Evolutionary conservation across 2,329 filamentous ascomycete genomes (phyloP), one percentile per base, ranked within the genome.

Genomic region (Dendryphion nanum): DNA sequence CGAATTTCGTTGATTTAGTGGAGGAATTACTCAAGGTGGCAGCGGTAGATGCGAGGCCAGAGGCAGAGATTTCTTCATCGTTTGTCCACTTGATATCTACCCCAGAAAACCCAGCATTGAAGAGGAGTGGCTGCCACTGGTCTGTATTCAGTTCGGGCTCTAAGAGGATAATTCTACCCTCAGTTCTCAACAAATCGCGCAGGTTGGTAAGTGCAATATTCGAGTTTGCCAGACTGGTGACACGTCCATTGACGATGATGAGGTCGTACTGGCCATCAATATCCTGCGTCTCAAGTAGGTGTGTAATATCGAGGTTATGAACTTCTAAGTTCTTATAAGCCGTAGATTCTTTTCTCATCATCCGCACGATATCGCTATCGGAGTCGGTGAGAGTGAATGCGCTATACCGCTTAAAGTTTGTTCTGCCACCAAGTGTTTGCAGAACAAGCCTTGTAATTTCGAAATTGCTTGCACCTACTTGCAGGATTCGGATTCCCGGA

Each of bases 151-250:
- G 21, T 18, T 49, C 53, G 1, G 48, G 48, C 41, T 78, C 75
- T 4, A 69, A 40, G 0, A 76, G 30, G 1, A 77, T 24, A 0
- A 79, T 51, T 24, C 69, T 66, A 0, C 75, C 75, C 1, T 67
- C 71, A 0, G 74, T 68, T 17, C 51, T 49, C 0, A 63, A 43
- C 7, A 63, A 37, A 23, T 51, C 55, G 10, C 50, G 41, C 4
- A 40, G 38, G 36, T 62, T 53, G n/a, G 15, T 28, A 19, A 64
- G 38, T n/a, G n/a, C n/a, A n/a, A n/a, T n/a, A n/a, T n/a, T n/a
- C 1, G 57, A 48, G 12, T 42, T 34, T 1, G 33, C 19, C 4
- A 57, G 30, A 19, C 35, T 41, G 1, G 13, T 4, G 2, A 48
- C 41, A 1, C 41, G 38, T 30, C 57, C 50, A 4, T 55, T n/a